Evolutionary conservation across 306 rosid species (phyloP), one percentile per base, ranked within the genome.

Genomic region (Acmispon strigosus): DNA sequence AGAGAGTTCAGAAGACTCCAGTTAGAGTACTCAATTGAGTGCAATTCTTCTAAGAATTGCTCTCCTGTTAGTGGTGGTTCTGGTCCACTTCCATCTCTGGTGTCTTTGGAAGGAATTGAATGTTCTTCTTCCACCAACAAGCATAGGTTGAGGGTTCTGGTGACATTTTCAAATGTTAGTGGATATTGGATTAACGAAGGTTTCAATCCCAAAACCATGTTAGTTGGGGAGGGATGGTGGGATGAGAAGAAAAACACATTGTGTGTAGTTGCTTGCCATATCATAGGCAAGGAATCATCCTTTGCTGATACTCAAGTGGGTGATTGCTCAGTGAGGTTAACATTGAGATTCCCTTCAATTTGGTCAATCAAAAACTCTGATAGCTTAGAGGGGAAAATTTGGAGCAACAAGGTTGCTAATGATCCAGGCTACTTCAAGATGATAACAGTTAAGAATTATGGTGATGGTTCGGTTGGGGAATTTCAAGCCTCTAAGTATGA

Each of bases 161-260:
- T 75, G 19, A 68, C 59, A 13, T 81, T 89, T 75, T 3, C 41
- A 0, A 58, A 69, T 55, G 13, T 3, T 22, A 37, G 55, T 57
- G 5, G 37, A 22, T 41, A 39, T 75, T 15, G 48, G 70, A 29
- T 4, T 43, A 16, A 50, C 66, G 48, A n/a, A 1, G 60, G 10
- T 69, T 75, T 84, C 22, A 71, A 37, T 66, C 85, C 88, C 20
- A 52, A 77, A 3, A 77, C 69, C 27, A 62, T 69, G 41, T 68
- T 86, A 36, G 36, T 83, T 15, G 87, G 90, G 6, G 92, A 89
- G 78, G 92, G 88, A 12, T 74, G 83, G 73, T 89, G 96, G 88
- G 70, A 89, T 75, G 80, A 67, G 18, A 81, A 78, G 69, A 75
- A 63, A 37, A 73, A 80, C 57, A 65, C 50, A 7, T 42, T 86